Evolutionary conservation across 2,329 filamentous ascomycete species (phyloP).

Genomic region (Pseudogymnoascus sp.): DNA sequence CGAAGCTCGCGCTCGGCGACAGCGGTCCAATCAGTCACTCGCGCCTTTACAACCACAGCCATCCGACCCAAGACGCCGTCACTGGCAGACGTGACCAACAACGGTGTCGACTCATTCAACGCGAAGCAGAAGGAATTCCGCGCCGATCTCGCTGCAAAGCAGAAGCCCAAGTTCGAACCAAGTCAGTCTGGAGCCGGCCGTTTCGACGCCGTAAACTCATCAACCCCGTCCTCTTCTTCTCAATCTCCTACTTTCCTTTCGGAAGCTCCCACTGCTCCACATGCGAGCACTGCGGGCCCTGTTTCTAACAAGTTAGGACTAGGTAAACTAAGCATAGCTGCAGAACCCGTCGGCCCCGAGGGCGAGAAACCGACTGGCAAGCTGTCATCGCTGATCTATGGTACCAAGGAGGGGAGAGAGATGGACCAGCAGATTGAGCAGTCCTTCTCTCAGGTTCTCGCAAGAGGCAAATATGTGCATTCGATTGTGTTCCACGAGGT

Average conservation of each 20-base stretch:
- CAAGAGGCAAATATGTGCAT: constrained; percentile 95
- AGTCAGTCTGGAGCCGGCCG: constrained; percentile 53
- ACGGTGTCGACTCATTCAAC: constrained; percentile 68
- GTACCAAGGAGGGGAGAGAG: constrained; percentile 88
- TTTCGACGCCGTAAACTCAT: constrained; percentile 34
- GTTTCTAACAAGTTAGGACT: constrained; percentile 35
- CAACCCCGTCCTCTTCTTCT: constrained; percentile 34
- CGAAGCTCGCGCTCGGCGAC: constrained; percentile 17
- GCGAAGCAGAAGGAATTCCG: constrained; percentile 79
- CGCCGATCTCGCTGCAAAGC: constrained; percentile 65
- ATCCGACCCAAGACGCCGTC: constrained; percentile 50
- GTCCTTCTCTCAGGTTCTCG: constrained; percentile 89
- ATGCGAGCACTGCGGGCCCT: constrained; percentile 36
- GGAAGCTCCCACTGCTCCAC: constrained; percentile 33
- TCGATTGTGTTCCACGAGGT: constrained; percentile 96
- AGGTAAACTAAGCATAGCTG: constrained; percentile 52
- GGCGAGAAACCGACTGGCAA: constrained; percentile 60
- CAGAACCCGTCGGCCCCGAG: constrained; percentile 50
- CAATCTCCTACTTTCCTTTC: constrained; percentile 27
- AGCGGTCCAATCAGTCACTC: background rate
- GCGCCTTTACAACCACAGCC: constrained; percentile 48
- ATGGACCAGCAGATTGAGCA: constrained; percentile 93
- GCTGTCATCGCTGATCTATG: constrained; percentile 85
- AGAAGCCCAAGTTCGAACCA: constrained; percentile 73
- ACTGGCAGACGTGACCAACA: constrained; percentile 72